Percentiles rank a stretch among this genome's conserved stretches.
These are phyloP conservation scores for Leishmania major DNA, from an alignment of 208 protist genomes.

Conservation along the genomic window DNA sequence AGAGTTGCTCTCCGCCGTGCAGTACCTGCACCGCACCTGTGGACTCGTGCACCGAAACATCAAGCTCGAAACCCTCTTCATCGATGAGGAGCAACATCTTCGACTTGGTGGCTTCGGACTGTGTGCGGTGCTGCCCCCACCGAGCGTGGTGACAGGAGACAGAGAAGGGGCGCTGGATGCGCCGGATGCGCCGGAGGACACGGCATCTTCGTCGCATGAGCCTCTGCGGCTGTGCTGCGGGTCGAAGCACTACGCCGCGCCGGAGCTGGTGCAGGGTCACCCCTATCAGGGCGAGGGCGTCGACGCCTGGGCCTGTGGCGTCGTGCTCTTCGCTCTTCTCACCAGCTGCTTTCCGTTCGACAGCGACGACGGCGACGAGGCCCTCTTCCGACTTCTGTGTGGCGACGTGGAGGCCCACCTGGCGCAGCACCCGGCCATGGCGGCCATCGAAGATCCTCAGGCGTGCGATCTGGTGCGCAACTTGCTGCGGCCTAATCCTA, in stretches of 20 bases:
- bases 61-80: conserved; percentile 75
- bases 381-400: conserved; percentile 48
- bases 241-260: conserved; percentile 90
- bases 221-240: conserved; percentile 76
- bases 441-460: conserved; percentile 45
- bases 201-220: conserved; percentile 7
- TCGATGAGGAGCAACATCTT: conserved; percentile 46
- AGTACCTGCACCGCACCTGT: conserved; percentile 57
- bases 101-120: conserved; percentile 63
- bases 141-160: background rate
- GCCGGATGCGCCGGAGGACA: background rate
- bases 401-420: conserved; percentile 50
- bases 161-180: background rate
- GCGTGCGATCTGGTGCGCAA: conserved; percentile 66
- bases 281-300: conserved; percentile 91
- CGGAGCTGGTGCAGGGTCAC: conserved; percentile 88
- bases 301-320: conserved; percentile 96
- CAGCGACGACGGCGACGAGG: conserved; percentile 33
- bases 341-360: conserved; percentile 92
- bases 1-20: conserved; percentile 57
- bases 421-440: conserved; percentile 48
- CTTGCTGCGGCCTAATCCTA: conserved; percentile 55
- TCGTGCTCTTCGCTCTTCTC: conserved; percentile 94
- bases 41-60: conserved; percentile 78
- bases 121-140: conserved; percentile 50